These are phyloP conservation scores for Platanthera zijinensis DNA, from an alignment of 106 monocot genomes.

Conservation along the genomic window DNA sequence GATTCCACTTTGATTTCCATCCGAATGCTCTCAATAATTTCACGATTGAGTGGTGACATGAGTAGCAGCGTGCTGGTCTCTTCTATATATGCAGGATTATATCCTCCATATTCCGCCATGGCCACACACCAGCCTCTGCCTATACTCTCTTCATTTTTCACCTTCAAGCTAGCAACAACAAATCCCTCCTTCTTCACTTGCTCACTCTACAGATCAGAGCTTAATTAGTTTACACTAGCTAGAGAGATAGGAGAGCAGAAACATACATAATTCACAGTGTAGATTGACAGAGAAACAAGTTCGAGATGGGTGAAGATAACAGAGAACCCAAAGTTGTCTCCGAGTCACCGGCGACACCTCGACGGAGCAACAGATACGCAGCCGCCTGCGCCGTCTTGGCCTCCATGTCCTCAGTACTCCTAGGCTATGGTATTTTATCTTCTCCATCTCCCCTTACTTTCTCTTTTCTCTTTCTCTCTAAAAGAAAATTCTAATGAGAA, in stretches of 20 bases:
- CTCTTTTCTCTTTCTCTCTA: not conserved
- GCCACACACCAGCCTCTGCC: not conserved
- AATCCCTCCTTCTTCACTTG: not conserved
- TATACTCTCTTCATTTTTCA: not conserved
- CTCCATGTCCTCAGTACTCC: slow-evolving; percentile 42
- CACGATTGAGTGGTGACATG: too few species aligned
- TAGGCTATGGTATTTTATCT: slow-evolving; percentile 34
- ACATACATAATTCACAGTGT: not conserved
- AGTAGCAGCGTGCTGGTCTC: too few species aligned
- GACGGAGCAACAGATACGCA: slow-evolving; percentile 21
- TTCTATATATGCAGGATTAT: too few species aligned
- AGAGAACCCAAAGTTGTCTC: not conserved
- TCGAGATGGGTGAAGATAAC: not conserved
- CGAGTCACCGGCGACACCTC: not conserved
- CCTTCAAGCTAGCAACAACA: too few species aligned
- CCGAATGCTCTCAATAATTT: too few species aligned
- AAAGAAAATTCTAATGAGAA: too few species aligned
- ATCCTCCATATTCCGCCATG: too few species aligned
- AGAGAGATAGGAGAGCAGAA: not conserved
- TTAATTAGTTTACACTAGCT: not conserved
- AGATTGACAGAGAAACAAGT: not conserved
- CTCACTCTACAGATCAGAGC: not conserved
- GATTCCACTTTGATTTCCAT: too few species aligned
- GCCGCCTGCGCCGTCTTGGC: slow-evolving; percentile 43
- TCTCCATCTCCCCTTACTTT: not conserved